These are phyloP conservation scores for Eimeria zaria DNA, from an alignment of 169 alveolate species.

Conservation along the genomic window DNA sequence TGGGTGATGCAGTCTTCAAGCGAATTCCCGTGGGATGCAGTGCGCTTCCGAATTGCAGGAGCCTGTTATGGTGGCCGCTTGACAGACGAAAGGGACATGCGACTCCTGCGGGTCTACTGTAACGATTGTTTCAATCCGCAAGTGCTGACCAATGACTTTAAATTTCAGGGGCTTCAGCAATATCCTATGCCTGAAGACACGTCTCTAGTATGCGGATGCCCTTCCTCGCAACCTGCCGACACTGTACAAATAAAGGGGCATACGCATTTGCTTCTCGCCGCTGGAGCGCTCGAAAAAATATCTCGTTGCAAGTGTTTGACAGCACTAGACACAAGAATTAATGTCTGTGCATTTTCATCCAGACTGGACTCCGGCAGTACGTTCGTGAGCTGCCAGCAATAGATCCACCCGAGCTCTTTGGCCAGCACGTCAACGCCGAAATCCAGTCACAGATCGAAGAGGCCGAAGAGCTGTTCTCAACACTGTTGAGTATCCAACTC, in stretches of 20 bases:
- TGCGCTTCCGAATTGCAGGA: conserved; percentile 96
- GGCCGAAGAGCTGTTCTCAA: conserved; percentile 92
- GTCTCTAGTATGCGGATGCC: conserved; percentile 65
- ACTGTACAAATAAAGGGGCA: neutral
- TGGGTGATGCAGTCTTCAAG: conserved; percentile 87
- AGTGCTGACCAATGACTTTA: conserved; percentile 88
- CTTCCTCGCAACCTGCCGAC: neutral
- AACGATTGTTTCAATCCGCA: conserved; percentile 93
- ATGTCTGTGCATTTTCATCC: conserved; percentile 1
- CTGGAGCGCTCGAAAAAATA: neutral
- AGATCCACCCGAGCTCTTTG: conserved; percentile 96
- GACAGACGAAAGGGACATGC: conserved; percentile 97
- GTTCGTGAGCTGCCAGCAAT: conserved; percentile 86
- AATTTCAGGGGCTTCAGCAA: conserved; percentile 83
- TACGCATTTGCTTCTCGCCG: neutral
- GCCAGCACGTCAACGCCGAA: conserved; percentile 98
- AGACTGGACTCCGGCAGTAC: conserved; percentile 76
- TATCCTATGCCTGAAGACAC: conserved; percentile 92
- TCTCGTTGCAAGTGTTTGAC: neutral
- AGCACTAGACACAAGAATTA: neutral
- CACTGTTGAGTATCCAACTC: conserved; percentile 93
- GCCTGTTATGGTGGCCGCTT: conserved; percentile 98
- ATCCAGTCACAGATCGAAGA: conserved; percentile 94
- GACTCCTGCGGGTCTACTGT: conserved; percentile 93
- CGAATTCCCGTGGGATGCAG: conserved; percentile 97